Percentiles rank a stretch among this genome's conserved stretches.
These are phyloP conservation scores for Lyophyllum shimeji DNA, from an alignment of 768 basidiomycete species.

Conservation along the genomic window DNA sequence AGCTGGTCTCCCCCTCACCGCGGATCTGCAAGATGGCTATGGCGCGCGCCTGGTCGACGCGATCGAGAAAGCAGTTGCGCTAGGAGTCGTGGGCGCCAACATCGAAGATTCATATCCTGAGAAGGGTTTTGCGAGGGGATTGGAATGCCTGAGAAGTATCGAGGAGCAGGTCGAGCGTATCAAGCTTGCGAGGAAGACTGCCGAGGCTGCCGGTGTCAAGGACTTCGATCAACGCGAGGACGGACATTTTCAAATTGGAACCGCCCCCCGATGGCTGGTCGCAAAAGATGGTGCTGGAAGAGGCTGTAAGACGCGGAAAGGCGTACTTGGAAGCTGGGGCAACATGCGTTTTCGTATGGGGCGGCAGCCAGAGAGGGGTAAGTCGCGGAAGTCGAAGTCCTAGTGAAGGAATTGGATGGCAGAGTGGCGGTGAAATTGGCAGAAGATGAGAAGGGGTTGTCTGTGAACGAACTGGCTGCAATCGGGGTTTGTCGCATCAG, in stretches of 20 bases:
- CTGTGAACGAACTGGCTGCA: neutral
- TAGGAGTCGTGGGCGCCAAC: conserved; percentile 1
- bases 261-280: neutral
- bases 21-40: conserved; percentile 4
- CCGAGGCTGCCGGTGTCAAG: neutral
- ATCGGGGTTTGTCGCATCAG: conserved; percentile 5
- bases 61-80: neutral
- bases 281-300: neutral
- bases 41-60: neutral
- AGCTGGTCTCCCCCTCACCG: conserved; percentile 1
- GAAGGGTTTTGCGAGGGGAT: neutral
- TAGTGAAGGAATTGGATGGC: neutral
- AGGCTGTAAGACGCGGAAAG: conserved; percentile 3
- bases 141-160: neutral
- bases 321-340: conserved; percentile 1
- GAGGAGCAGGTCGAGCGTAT: conserved; percentile 2
- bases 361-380: neutral
- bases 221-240: conserved; percentile 4
- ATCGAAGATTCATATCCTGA: conserved; percentile 2
- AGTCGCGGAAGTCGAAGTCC: neutral
- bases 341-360: conserved; percentile 4
- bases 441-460: neutral
- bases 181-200: conserved; percentile 1
- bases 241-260: neutral
- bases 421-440: neutral